phyloP scores from a whole-genome alignment of 1,284 basidiomycete genomes.

The Hemileia vastatrix region DNA sequence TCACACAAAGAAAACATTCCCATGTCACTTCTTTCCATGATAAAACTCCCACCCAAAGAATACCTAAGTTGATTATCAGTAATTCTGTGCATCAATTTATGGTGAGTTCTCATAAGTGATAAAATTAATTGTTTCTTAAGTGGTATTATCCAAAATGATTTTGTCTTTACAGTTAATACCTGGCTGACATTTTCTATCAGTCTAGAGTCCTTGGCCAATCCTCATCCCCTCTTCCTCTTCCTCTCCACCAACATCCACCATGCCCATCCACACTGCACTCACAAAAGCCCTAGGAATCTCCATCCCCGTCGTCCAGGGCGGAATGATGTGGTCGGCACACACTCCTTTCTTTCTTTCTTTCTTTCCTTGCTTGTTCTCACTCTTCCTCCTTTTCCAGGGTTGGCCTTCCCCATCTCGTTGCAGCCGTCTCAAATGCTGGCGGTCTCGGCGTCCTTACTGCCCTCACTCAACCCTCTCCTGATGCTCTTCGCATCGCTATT shows the following conservation, averaged over 20 bases:
- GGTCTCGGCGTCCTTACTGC: constrained; percentile 82
- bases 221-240: no score
- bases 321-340: constrained; percentile 26
- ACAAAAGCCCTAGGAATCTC: constrained; percentile 45
- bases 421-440: constrained; percentile 76
- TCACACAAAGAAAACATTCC: no score
- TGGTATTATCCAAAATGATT: no score
- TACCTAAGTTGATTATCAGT: no score
- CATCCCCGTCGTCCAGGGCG: constrained; percentile 39
- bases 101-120: no score
- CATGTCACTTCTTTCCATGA: no score
- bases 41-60: no score
- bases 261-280: constrained; percentile 41
- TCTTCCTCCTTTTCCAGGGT: constrained; percentile 54
- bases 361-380: not conserved
- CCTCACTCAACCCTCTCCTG: constrained; percentile 71
- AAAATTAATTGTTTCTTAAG: no score
- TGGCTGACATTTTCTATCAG: no score
- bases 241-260: constrained; percentile 18
- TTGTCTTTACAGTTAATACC: no score
- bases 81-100: no score
- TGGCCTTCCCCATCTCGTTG: constrained; percentile 60
- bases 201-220: no score
- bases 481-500: constrained; percentile 73
- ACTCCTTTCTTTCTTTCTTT: not conserved